phyloP scores from a whole-genome alignment of 352 stramenopile species.

The Globisporangium spinosum region DNA sequence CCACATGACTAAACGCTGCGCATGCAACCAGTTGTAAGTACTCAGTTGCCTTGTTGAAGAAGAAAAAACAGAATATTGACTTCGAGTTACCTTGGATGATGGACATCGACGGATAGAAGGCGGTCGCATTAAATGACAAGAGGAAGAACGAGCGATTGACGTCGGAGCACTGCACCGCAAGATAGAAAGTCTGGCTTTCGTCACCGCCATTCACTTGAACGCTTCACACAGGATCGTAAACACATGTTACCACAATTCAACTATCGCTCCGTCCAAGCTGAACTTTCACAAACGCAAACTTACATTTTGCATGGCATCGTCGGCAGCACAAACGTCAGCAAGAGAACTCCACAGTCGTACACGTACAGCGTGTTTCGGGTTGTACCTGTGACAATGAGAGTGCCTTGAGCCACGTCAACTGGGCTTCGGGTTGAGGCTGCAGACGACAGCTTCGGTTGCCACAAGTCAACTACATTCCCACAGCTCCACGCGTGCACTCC shows the following conservation, averaged over 20 bases:
- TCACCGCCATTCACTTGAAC: constrained; percentile 18
- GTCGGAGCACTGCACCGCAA: constrained; percentile 46
- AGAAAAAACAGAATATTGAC: neutral
- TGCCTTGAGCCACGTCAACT: constrained; percentile 20
- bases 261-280: neutral
- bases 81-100: constrained; percentile 38
- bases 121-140: constrained; percentile 36
- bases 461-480: neutral
- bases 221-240: constrained; percentile 18
- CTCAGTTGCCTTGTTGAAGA: neutral
- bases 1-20: constrained; percentile 49
- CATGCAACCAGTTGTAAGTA: neutral
- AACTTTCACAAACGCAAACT: constrained; percentile 8
- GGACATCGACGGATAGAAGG: constrained; percentile 28
- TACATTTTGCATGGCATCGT: constrained; percentile 43
- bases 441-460: neutral
- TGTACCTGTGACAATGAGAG: constrained; percentile 43
- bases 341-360: constrained; percentile 36
- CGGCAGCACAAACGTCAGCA: constrained; percentile 45
- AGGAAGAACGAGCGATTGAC: constrained; percentile 46
- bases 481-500: neutral
- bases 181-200: constrained; percentile 2
- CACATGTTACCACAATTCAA: neutral
- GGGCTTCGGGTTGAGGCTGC: neutral
- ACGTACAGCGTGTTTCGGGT: constrained; percentile 44